phyloP scores from a whole-genome alignment of 1,139 yeast genomes.

The Suhomyces panamericanus region DNA sequence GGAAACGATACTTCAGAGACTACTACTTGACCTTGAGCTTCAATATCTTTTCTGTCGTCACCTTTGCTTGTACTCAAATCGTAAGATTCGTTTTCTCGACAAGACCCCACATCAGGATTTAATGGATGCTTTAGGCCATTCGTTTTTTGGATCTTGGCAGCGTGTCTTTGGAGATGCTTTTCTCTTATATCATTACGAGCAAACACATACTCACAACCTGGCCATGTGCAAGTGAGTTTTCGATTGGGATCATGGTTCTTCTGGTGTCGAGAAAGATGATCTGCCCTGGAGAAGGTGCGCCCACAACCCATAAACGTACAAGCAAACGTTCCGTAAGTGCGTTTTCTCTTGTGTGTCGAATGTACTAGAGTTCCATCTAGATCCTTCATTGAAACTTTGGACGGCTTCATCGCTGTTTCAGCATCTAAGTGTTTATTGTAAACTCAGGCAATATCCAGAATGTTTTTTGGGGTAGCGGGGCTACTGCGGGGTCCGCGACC shows the following conservation, averaged over 20 bases:
- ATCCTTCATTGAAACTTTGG: background rate
- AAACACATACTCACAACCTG: slow-evolving; percentile 36
- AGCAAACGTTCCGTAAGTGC: slow-evolving; percentile 21
- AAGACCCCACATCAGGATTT: no score
- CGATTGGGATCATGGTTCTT: slow-evolving; percentile 38
- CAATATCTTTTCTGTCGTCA: no score
- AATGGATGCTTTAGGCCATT: background rate
- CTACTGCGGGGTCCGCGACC: no score
- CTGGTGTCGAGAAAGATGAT: slow-evolving; percentile 43
- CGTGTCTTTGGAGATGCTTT: slow-evolving; percentile 37
- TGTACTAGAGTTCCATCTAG: background rate
- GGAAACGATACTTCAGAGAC: no score
- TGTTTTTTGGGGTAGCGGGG: background rate
- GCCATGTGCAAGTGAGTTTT: slow-evolving; percentile 30
- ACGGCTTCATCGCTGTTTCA: background rate
- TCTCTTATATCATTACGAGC: slow-evolving; percentile 40
- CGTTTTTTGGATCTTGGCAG: slow-evolving; percentile 5
- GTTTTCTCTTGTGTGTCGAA: slow-evolving; percentile 12
- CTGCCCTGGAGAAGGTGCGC: slow-evolving; percentile 39
- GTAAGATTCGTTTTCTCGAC: no score
- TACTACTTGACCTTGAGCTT: no score
- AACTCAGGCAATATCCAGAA: background rate
- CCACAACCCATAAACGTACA: slow-evolving; percentile 26
- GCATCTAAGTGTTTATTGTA: background rate
- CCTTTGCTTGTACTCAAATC: no score